A percentile compares a stretch with the other conserved stretches of the same genome.
These are phyloP conservation scores for Boletellus sp. DNA, from an alignment of 1,284 basidiomycete genomes.

Conservation along the genomic window DNA sequence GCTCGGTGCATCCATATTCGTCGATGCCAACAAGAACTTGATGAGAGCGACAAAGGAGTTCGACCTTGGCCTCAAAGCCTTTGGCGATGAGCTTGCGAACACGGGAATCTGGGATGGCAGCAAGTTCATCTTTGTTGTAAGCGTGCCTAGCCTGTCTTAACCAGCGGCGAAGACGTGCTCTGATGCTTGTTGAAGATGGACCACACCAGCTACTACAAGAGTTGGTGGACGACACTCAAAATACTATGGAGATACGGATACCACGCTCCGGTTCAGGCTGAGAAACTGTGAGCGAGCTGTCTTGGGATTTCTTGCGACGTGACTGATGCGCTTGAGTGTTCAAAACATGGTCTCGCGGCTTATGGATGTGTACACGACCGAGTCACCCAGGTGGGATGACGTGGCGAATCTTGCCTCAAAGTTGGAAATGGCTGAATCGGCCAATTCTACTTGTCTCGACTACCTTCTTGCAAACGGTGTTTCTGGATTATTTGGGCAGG, in stretches of 20 bases:
- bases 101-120: constrained; percentile 85
- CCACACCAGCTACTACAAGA: constrained; percentile 38
- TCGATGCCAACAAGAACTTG: constrained; percentile 77
- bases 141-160: constrained; percentile 22
- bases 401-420: constrained; percentile 52
- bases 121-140: constrained; percentile 62
- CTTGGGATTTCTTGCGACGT: neutral
- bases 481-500: constrained; percentile 59
- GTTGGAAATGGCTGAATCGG: constrained; percentile 53
- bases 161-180: constrained; percentile 18
- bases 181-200: constrained; percentile 40
- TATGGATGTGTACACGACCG: constrained; percentile 53
- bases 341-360: constrained; percentile 53
- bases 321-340: constrained; percentile 45
- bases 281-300: constrained; percentile 47
- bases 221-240: constrained; percentile 75
- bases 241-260: constrained; percentile 82
- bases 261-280: constrained; percentile 56
- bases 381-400: constrained; percentile 64
- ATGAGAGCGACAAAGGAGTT: constrained; percentile 80
- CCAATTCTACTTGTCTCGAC: constrained; percentile 53
- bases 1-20: constrained; percentile 88
- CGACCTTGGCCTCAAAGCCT: constrained; percentile 59
- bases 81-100: constrained; percentile 48
- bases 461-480: constrained; percentile 61